phyloP scores from a whole-genome alignment of 192 early-diverging fungal species.

The Coemansia sp. region DNA sequence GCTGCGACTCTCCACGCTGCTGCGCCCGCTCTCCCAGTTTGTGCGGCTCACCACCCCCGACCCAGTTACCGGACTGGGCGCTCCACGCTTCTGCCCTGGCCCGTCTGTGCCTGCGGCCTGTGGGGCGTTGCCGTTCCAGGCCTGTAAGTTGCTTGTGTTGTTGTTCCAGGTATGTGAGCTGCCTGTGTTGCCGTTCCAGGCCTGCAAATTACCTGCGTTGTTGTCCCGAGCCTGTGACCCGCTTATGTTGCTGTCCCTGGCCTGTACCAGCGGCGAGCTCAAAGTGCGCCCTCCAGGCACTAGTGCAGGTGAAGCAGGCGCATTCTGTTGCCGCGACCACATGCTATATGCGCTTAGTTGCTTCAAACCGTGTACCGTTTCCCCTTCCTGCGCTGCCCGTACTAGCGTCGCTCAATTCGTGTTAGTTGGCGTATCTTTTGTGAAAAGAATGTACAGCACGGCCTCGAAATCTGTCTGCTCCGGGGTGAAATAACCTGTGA shows the following conservation, averaged over 20 bases:
- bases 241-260: background rate
- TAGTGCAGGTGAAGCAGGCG: constrained; percentile 7
- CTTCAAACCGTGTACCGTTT: background rate
- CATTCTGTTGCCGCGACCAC: constrained; percentile 15
- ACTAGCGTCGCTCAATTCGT: background rate
- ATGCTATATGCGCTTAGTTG: constrained; percentile 7
- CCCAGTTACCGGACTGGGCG: background rate
- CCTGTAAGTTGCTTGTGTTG: background rate
- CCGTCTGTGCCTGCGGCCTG: background rate
- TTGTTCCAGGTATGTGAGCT: background rate
- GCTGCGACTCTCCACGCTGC: background rate
- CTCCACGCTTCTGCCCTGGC: background rate
- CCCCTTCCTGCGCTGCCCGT: background rate
- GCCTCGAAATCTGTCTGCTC: background rate
- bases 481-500: background rate
- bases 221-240: background rate
- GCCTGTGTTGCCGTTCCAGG: background rate
- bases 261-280: background rate
- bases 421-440: background rate
- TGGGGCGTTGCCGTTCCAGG: background rate
- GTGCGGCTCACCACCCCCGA: background rate
- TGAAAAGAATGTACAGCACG: background rate
- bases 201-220: background rate
- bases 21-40: constrained; percentile 3
- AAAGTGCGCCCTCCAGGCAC: background rate